A percentile compares a stretch with the other conserved stretches of the same genome.
These are phyloP conservation scores for Candida methanosorbosa DNA, from an alignment of 805 yeast genomes.

Conservation along the genomic window DNA sequence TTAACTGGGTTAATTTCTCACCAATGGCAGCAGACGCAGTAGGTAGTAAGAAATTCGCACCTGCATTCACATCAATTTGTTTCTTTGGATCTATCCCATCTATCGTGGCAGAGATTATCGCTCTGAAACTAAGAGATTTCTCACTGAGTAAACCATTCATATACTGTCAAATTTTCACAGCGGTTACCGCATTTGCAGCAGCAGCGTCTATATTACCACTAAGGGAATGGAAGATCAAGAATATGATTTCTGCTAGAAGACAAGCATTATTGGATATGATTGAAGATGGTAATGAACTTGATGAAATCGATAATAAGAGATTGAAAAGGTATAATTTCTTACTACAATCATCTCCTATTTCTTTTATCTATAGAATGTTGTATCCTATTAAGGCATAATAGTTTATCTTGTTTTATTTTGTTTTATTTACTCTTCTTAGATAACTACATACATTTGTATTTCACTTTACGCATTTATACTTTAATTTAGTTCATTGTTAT, in stretches of 20 bases:
- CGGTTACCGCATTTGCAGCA: conserved; percentile 33
- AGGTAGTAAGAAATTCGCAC: conserved; percentile 20
- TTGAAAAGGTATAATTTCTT: conserved; percentile 7
- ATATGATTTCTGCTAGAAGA: conserved; percentile 24
- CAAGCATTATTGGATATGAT: conserved; percentile 2
- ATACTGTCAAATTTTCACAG: conserved; percentile 56
- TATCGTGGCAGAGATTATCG: conserved; percentile 24
- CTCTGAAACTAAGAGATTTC: conserved; percentile 18
- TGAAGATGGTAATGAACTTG: conserved; percentile 2
- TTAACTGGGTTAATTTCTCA: conserved; percentile 30
- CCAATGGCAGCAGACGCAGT: conserved; percentile 27
- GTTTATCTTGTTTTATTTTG: no score
- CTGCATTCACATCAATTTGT: conserved; percentile 19
- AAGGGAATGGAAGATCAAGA: conserved; percentile 46
- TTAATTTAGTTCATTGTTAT: no score
- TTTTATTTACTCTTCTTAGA: no score
- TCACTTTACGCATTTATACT: no score
- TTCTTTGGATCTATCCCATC: conserved; percentile 22
- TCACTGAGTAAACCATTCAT: conserved; percentile 35
- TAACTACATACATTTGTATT: no score
- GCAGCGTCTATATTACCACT: conserved; percentile 36
- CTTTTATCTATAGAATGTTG: conserved; percentile 8
- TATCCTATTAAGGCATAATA: conserved; percentile 21
- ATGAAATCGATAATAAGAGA: conserved; percentile 4
- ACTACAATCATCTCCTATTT: conserved; percentile 1